Base-by-base conservation (phyloP, 257 asterid genomes). In the Leonotis leonurus region DNA sequence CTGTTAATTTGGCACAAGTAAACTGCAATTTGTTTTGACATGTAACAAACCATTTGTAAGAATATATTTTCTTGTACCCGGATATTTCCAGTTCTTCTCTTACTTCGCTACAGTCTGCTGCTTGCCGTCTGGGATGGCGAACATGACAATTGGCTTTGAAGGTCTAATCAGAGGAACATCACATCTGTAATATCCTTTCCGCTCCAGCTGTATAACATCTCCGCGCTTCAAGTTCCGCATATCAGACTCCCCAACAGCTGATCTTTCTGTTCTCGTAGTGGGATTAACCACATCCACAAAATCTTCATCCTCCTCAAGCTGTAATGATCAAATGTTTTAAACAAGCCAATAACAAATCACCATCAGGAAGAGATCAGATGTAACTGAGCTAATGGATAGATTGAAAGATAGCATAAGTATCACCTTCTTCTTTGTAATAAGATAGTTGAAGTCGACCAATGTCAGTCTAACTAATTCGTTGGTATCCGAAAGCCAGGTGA, bases 341-440 rank as follows among this genome's bases (percentile, higher is more conserved):
- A 70, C 52, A 17, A 51, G 36, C 44, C 22, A 50, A 24, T 24
- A 2, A 61, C 56, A 36, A 29, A 60, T 14, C 55, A 40, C 30
- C 36, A 27, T 20, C 29, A 53, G 46, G 41, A 27, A 32, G 4
- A 40, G 2, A 14, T 37, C 9, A 24, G 59, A n/a, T 9, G 32
- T 17, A 26, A 1, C 29, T 1, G 14, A n/a, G 32, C 21, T 16
- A 49, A 40, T 9, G 2, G 39, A 57, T 13, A 40, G 12, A 29
- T 2, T 2, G 49, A 49, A 70, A 43, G 20, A 21, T 9, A 1
- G 3, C 12, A 44, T 39, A 55, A 40, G 9, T n/a, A 24, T 62
- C 67, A 92, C 99, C 99, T 86, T 89, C 72, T 92, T 92, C 89
- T 89, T 89, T 24, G 96, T 85, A 62, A 92, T 92, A 46, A 92